Base-by-base conservation (phyloP, 1,139 yeast genomes). In the Yueomyces sp. region DNA sequence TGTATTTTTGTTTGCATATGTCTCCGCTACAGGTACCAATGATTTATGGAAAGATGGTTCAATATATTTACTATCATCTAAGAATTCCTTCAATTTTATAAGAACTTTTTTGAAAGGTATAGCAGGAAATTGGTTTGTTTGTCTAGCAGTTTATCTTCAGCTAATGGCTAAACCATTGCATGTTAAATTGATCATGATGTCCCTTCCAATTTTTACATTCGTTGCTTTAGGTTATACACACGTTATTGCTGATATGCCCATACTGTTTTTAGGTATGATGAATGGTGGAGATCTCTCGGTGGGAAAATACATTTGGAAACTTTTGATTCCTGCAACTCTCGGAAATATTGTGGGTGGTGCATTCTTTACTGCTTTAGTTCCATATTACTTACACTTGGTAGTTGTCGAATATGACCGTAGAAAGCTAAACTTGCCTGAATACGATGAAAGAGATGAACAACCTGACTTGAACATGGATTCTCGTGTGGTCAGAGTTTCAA, bases 131-230 rank as follows among this genome's bases (percentile, higher is more conserved):
- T 82, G 82, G 55, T 80, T 69, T 54, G 93, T 83, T 27, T 75
- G 80, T 42, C 62, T 83, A 40, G 93, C 87, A 0, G 77, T 82
- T 7, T 83, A 81, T 59, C 62, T 83, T 43, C 93, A 83, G 56
- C 64, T 84, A 35, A 73, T 82, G 78, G 82, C 81, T 6, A 81
- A 80, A 53, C 93, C 94, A 0, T 54, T 79, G n/a, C 93, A 83
- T 55, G 93, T 84, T 36, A 81, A 81, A 53, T 69, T 80, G 39
- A 39, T 81, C n/a, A 62, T 80, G 66, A 72, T 83, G 65, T 52
- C 68, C 5, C 56, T 82, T 27, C 93, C 94, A 0, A 68, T 83
- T 9, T 80, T 81, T 60, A 75, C 87, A 0, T 81, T 83, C 58
- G 93, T 81, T 6, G 53, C 78, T 1, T 67, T 79, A 66, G 93